Percentiles rank a stretch among this genome's conserved stretches.
Conservation (phyloP, 2,329 filamentous ascomycete species). For the Aspergillus puulaauensis region DNA sequence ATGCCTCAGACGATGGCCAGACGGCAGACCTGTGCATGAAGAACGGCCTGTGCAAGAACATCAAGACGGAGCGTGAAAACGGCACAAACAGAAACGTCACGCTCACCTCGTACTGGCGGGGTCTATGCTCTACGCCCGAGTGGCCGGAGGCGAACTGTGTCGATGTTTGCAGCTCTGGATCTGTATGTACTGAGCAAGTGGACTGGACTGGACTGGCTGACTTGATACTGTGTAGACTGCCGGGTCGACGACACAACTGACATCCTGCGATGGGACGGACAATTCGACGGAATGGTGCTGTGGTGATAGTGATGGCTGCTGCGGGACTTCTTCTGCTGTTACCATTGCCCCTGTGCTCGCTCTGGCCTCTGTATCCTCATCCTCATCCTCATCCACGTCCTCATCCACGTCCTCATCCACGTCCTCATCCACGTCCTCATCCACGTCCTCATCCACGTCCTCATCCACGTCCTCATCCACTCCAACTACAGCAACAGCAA, state of each 20-base stretch:
- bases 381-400: too few species aligned
- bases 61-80: background rate
- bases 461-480: too few species aligned
- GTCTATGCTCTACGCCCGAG: background rate
- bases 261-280: background rate
- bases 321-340: background rate
- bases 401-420: too few species aligned
- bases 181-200: too few species aligned
- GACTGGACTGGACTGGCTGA: background rate
- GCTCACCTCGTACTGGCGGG: background rate
- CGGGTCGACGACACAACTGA: background rate
- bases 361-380: too few species aligned
- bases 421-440: too few species aligned
- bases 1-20: background rate
- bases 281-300: background rate
- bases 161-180: background rate
- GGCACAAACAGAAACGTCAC: background rate
- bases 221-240: background rate
- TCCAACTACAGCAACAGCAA: too few species aligned
- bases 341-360: background rate
- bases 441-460: too few species aligned
- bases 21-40: background rate
- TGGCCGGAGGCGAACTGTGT: background rate
- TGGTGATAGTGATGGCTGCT: background rate
- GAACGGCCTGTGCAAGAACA: background rate